Conservation (phyloP, 768 basidiomycete species). For the Basidioascus undulatus region DNA sequence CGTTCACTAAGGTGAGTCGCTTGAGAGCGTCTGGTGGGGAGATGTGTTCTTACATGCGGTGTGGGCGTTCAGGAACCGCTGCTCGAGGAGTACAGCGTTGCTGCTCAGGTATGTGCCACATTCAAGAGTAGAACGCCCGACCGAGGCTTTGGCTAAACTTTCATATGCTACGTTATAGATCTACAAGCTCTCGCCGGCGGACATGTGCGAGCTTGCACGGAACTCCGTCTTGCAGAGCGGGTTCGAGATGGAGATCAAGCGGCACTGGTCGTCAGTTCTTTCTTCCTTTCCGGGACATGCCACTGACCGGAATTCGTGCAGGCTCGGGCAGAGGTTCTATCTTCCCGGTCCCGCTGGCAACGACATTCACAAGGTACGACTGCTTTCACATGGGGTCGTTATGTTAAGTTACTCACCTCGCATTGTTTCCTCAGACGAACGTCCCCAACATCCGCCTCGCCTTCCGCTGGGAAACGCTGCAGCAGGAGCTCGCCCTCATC, state of each 20-base stretch:
- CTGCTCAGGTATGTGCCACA: slow-evolving; percentile 63
- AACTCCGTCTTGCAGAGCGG: slow-evolving; percentile 93
- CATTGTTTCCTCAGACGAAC: slow-evolving; percentile 42
- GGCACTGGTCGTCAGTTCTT: no score
- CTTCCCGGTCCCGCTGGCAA: slow-evolving; percentile 80
- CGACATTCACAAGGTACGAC: slow-evolving; percentile 72
- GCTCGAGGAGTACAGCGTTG: slow-evolving; percentile 91
- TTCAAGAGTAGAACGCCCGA: no score
- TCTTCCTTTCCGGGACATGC: no score
- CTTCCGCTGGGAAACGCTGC: slow-evolving; percentile 72
- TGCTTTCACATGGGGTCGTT: no score
- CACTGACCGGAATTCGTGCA: no score
- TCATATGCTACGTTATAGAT: no score
- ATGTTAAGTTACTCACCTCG: not conserved
- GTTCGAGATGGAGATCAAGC: slow-evolving; percentile 95
- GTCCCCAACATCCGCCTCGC: slow-evolving; percentile 74
- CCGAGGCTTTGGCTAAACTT: no score
- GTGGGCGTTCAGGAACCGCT: slow-evolving; percentile 45
- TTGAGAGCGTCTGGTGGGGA: not conserved
- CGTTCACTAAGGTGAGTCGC: slow-evolving; percentile 69
- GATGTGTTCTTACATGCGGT: not conserved
- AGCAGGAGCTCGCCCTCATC: slow-evolving; percentile 62
- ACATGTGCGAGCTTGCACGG: slow-evolving; percentile 82
- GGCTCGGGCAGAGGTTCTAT: no score
- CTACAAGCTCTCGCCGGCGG: slow-evolving; percentile 64